Base-by-base conservation (phyloP, 345 rosid species). In the Ricinus communis region DNA sequence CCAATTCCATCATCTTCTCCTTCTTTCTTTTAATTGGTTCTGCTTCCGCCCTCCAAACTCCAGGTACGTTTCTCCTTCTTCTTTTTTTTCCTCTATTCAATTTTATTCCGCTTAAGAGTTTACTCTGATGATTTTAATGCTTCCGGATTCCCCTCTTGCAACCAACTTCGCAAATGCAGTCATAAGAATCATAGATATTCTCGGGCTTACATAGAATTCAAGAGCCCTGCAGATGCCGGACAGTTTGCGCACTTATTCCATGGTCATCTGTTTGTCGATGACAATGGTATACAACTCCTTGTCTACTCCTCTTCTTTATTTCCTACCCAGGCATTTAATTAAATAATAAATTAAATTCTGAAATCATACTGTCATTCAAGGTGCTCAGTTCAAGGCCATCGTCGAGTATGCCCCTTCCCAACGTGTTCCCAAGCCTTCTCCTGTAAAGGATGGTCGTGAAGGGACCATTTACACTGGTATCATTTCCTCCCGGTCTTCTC, bases 361-460 rank as follows among this genome's bases (percentile, higher is more conserved):
- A 36, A 61, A 8, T 6, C 19, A 7, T 52, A 15, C 9, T 33
- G 43, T 66, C 54, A 8, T 15, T 80, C 51, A 58, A 82, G 96
- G 93, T 74, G 61, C 88, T 76, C 96, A 84, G 73, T 87, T 74
- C 66, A 88, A 84, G 82, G 86, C 87, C 38, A 70, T 81, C 67
- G 90, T 90, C 67, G 96, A 90, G 62, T 88, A 88, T 65, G 88
- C 96, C 41, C 91, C 96, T 62, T 88, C 85, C 0, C 96, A 90
- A 76, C 86, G 82, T 38, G 75, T 84, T 50, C 91, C 93, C 12
- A 88, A 84, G 74, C 76, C 72, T 14, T 69, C 59, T 64, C 61
- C 80, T 59, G 82, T 71, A 72, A 88, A 76, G 68, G 87, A 90
- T 85, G 83, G 73, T 62, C 85, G 96, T 73, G 90, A 88, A 81